Evolutionary conservation across 1,139 yeast species (phyloP).

Genomic region (Geotrichum restrictum): DNA sequence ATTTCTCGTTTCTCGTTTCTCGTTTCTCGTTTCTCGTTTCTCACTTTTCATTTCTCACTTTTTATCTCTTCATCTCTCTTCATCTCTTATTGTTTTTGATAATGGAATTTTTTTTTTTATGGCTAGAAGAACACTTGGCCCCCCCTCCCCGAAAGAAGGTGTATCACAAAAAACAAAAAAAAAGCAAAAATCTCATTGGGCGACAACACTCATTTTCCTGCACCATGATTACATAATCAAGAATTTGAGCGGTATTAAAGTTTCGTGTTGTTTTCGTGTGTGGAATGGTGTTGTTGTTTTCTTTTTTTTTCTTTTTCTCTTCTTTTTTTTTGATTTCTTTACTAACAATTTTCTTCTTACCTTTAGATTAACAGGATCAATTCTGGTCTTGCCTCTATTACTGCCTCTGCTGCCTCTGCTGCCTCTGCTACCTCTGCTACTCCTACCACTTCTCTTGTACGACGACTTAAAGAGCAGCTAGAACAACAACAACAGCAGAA

Average conservation of each 20-base stretch:
- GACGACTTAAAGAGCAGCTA: neutral
- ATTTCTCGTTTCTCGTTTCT: no score
- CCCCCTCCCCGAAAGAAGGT: no score
- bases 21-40: no score
- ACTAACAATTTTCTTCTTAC: neutral
- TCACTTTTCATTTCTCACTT: neutral
- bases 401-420: no score
- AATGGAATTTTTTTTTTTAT: neutral
- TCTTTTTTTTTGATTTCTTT: neutral
- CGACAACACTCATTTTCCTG: neutral
- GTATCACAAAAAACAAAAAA: neutral
- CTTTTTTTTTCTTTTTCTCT: neutral
- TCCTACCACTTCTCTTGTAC: neutral
- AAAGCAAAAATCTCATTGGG: neutral
- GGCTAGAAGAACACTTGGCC: no score
- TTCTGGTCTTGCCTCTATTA: no score
- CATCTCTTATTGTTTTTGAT: neutral
- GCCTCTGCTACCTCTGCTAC: neutral
- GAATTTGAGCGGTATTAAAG: neutral
- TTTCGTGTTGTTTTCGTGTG: slow-evolving; percentile 2
- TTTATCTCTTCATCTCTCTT: neutral
- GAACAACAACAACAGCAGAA: slow-evolving; percentile 1
- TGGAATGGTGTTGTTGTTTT: slow-evolving; percentile 2
- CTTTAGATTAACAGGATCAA: neutral
- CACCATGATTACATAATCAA: neutral